Evolutionary conservation across 176 grass and related monocot species (phyloP).

Genomic region (Ensete glaucum): DNA sequence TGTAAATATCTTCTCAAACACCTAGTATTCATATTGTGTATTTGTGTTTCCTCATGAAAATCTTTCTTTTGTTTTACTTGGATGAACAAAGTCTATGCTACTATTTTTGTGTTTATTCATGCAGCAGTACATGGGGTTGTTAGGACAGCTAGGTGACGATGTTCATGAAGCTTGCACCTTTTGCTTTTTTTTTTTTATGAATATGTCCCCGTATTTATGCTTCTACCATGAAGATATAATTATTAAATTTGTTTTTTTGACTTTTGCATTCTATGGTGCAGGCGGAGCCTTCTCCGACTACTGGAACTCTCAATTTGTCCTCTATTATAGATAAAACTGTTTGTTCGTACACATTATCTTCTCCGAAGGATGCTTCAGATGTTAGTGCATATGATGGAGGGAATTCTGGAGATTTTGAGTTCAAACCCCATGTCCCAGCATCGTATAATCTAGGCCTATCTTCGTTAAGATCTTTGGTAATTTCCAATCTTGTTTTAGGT

Average conservation of each 20-base stretch:
- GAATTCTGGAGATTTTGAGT: slow-evolving; percentile 62
- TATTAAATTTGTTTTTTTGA: background rate
- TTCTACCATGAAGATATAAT: background rate
- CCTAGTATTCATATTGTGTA: too few relatives aligned
- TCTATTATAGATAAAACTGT: slow-evolving; percentile 51
- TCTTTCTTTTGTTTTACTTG: background rate
- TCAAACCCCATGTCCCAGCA: slow-evolving; percentile 56
- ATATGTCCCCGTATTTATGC: background rate
- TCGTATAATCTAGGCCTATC: slow-evolving; percentile 6
- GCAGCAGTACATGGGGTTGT: background rate
- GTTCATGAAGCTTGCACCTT: background rate
- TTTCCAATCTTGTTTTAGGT: background rate
- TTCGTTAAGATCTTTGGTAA: slow-evolving; percentile 2
- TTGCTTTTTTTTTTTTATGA: background rate
- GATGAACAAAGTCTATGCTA: background rate
- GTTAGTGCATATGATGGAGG: slow-evolving; percentile 32
- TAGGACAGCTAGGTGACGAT: background rate
- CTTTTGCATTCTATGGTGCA: slow-evolving; percentile 20
- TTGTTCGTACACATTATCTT: slow-evolving; percentile 34
- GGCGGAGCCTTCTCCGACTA: slow-evolving; percentile 93
- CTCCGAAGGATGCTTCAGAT: slow-evolving; percentile 42
- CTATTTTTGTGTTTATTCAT: too few relatives aligned
- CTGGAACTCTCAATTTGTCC: slow-evolving; percentile 71
- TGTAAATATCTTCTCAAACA: too few relatives aligned
- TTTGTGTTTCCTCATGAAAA: background rate